Evolutionary conservation across 225 moss, liverwort and hornwort species (phyloP), one percentile per base, ranked within the genome.

Genomic region (Physcomitrellopsis africana): DNA sequence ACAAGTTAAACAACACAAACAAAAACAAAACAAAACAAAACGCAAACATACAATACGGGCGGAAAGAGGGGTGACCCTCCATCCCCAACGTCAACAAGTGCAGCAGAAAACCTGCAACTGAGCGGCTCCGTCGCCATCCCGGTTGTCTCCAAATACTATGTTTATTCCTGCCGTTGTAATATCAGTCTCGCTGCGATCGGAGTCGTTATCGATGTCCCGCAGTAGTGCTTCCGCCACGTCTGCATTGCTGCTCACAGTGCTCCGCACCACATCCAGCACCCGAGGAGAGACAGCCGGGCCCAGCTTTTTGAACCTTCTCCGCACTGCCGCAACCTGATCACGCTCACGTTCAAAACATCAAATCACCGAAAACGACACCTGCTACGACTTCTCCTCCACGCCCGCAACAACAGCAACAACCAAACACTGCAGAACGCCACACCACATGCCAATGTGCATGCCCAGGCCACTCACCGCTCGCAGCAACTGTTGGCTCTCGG

Each of bases 101-200:
- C 18, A 27, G 46, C 63, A 37, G 32, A 37, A 70, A 71, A 89
- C 88, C 89, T 86, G 89, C 68, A 95, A 89, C 69, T 95, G 95
- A 69, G 95, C 97, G 74, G 94, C 95, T 72, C 89, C 93, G 64
- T 88, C 95, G 80, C 84, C 99, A 76, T 95, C 95, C 77, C 92
- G 90, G 74, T 74, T 81, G 61, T 93, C 93, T 27, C 86, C 90
- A 69, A 99, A 95, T 10, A 92, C 95, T 78, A 92, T 77, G 57
- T 90, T 85, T 45, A 89, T 82, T 71, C 89, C 85, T 73, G 92
- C 77, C 48, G 99, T 88, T 73, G 85, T 81, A 27, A 93, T 89
- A 72, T 99, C 99, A 71, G 84, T 92, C 84, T 99, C 99, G 84
- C 95, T 95, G 67, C 88, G 93, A 80, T 95, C 99, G 81, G 95